Conservation (phyloP, 2,329 filamentous ascomycete species). For the Arthrobotrys musiformis region DNA sequence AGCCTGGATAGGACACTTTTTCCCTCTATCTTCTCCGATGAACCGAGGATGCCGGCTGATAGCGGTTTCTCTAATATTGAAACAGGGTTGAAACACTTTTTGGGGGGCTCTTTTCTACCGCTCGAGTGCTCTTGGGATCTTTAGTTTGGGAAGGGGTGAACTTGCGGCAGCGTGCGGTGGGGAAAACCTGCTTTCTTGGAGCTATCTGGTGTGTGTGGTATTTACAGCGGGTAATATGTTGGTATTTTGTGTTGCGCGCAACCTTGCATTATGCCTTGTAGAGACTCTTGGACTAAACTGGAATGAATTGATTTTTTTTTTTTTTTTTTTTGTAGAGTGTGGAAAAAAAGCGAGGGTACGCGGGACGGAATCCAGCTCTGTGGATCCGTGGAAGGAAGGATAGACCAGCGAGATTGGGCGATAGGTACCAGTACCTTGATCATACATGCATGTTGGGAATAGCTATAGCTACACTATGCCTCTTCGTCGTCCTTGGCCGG, state of each 20-base stretch:
- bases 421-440: not conserved
- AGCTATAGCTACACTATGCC: not conserved
- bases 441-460: not conserved
- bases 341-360: not conserved
- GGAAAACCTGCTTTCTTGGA: slow-evolving; percentile 5
- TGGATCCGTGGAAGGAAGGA: not conserved
- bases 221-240: slow-evolving; percentile 54
- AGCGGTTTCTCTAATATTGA: slow-evolving; percentile 39
- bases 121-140: not conserved
- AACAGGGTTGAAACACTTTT: slow-evolving; percentile 48
- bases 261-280: slow-evolving; percentile 17
- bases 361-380: not conserved
- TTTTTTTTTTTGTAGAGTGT: not conserved
- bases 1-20: slow-evolving; percentile 9
- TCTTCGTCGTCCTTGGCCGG: slow-evolving; percentile 35
- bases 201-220: slow-evolving; percentile 43
- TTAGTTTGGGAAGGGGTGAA: not conserved
- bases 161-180: not conserved
- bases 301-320: not conserved
- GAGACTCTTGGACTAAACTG: slow-evolving; percentile 7
- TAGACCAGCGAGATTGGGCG: not conserved
- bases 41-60: slow-evolving; percentile 25
- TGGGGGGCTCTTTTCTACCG: not conserved
- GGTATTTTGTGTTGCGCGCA: slow-evolving; percentile 45
- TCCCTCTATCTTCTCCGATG: slow-evolving; percentile 36